A percentile compares a stretch with the other conserved stretches of the same genome.
Conservation (phyloP, 2,329 filamentous ascomycete genomes). For the Fusarium ambrosium region DNA sequence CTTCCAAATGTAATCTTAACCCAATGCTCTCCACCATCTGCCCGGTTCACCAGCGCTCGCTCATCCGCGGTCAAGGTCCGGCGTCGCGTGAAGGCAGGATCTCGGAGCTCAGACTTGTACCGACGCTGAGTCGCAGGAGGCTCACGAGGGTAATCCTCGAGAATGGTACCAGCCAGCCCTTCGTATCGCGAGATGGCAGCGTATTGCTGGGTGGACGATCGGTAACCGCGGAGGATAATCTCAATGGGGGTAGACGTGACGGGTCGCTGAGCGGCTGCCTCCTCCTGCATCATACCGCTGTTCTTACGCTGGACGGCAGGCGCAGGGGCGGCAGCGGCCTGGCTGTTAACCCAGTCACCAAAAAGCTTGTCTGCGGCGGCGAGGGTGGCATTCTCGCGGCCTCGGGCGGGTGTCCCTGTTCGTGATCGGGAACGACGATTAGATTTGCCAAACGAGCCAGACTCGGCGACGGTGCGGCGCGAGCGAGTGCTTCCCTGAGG, state of each 20-base stretch:
- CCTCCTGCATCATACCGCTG: conserved; percentile 56
- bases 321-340: conserved; percentile 52
- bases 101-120: conserved; percentile 81
- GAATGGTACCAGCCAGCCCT: conserved; percentile 85
- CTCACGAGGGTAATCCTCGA: conserved; percentile 92
- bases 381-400: conserved; percentile 72
- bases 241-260: conserved; percentile 70
- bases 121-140: conserved; percentile 78
- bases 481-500: conserved; percentile 62
- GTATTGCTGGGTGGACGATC: conserved; percentile 76
- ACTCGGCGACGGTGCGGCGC: conserved; percentile 69
- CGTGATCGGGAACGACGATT: conserved; percentile 73
- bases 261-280: conserved; percentile 54
- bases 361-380: conserved; percentile 74
- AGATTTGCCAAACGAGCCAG: conserved; percentile 77
- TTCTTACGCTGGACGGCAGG: conserved; percentile 52
- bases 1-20: conserved; percentile 89
- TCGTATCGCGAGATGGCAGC: conserved; percentile 92
- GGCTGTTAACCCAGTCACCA: conserved; percentile 67
- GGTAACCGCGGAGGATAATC: conserved; percentile 87
- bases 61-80: conserved; percentile 78
- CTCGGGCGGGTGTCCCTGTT: conserved; percentile 69
- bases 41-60: conserved; percentile 82
- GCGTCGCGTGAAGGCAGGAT: conserved; percentile 77
- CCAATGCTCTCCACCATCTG: conserved; percentile 90